Evolutionary conservation across 495 filamentous ascomycete genomes (phyloP).

Genomic region (Sabuloglossum arenarium): DNA sequence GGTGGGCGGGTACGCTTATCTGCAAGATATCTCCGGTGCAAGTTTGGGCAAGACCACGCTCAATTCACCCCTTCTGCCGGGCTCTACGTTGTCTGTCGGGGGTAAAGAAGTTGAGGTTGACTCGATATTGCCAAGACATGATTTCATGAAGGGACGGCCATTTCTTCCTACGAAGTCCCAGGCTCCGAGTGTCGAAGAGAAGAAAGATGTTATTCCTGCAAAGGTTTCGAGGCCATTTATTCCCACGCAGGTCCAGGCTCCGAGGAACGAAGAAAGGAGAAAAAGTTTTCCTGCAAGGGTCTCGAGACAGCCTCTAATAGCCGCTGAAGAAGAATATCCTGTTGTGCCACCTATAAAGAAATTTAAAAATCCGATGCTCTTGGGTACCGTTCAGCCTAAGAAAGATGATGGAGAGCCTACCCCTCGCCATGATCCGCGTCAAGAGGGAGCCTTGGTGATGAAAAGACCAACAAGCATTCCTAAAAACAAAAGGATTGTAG

Average conservation of each 20-base stretch:
- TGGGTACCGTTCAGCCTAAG: slow-evolving; percentile 25
- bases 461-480: slow-evolving; percentile 32
- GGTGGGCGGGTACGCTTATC: slow-evolving; percentile 31
- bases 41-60: slow-evolving; percentile 41
- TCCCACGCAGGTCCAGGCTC: background rate
- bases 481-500: slow-evolving; percentile 47
- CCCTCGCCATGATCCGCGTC: slow-evolving; percentile 46
- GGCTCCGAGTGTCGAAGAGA: slow-evolving; percentile 7
- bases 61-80: slow-evolving; percentile 33
- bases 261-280: slow-evolving; percentile 9
- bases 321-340: background rate
- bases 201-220: slow-evolving; percentile 4
- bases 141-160: slow-evolving; percentile 25
- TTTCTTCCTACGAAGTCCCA: background rate
- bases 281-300: background rate
- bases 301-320: background rate
- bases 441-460: slow-evolving; percentile 48
- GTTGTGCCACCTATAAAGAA: slow-evolving; percentile 8
- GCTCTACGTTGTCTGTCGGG: slow-evolving; percentile 38
- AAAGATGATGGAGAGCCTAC: slow-evolving; percentile 22
- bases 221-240: background rate
- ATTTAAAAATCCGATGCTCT: slow-evolving; percentile 41
- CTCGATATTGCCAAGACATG: slow-evolving; percentile 35
- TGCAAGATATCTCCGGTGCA: slow-evolving; percentile 44
- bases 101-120: slow-evolving; percentile 65